phyloP scores from a whole-genome alignment of 805 yeast species.

The Lipomyces kockii region DNA sequence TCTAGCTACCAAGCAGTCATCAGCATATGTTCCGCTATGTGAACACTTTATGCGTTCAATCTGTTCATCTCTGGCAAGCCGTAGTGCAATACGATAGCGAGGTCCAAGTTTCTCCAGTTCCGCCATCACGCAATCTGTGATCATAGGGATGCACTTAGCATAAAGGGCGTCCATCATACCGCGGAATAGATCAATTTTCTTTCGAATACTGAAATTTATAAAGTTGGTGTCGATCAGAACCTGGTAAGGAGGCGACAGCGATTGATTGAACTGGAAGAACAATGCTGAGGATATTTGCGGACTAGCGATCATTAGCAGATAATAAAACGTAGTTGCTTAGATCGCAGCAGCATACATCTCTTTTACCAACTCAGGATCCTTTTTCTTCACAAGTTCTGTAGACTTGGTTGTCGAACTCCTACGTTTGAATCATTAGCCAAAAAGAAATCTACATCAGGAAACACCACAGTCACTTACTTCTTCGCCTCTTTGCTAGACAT shows the following conservation, averaged over 20 bases:
- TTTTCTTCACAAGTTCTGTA: conserved; percentile 45
- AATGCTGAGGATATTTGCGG: conserved; percentile 97
- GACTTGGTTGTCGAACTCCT: conserved; percentile 37
- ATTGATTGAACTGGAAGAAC: conserved; percentile 90
- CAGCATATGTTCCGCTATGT: conserved; percentile 97
- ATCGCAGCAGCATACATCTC: conserved; percentile 49
- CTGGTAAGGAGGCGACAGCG: conserved; percentile 98
- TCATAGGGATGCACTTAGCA: conserved; percentile 93
- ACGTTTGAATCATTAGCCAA: conserved; percentile 4
- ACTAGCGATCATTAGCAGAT: conserved; percentile 44
- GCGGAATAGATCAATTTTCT: conserved; percentile 89
- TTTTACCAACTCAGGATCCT: conserved; percentile 77
- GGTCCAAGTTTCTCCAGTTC: conserved; percentile 97
- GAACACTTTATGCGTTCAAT: conserved; percentile 84
- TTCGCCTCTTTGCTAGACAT: conserved; percentile 74
- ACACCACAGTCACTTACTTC: conserved; percentile 46
- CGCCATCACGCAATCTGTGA: conserved; percentile 98
- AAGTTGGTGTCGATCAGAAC: conserved; percentile 95
- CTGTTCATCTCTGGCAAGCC: conserved; percentile 91
- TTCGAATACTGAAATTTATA: conserved; percentile 93
- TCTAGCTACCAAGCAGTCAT: conserved; percentile 92
- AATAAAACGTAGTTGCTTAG: neutral
- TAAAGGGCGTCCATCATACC: conserved; percentile 96
- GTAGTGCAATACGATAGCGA: conserved; percentile 88
- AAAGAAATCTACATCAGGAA: neutral